phyloP scores from a whole-genome alignment of 805 yeast species.

The Candida odintsovae region DNA sequence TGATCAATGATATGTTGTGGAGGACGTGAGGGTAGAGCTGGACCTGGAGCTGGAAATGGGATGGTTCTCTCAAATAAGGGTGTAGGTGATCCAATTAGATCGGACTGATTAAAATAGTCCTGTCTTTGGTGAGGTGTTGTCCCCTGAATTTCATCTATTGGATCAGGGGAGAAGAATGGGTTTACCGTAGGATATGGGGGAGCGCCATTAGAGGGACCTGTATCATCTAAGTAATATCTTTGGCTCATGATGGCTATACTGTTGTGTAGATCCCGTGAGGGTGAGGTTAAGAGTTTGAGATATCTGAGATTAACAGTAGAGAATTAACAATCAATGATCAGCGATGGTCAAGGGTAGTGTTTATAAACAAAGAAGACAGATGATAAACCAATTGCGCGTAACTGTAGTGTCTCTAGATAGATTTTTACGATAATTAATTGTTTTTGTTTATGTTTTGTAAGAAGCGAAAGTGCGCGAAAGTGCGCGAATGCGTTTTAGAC shows the following conservation, averaged over 20 bases:
- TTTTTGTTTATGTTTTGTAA: background rate
- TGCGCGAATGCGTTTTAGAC: too few relatives aligned
- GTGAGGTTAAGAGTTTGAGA: too few relatives aligned
- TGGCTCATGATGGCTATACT: background rate
- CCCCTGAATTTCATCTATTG: background rate
- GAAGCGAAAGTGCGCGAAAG: too few relatives aligned
- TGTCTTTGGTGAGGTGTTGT: background rate
- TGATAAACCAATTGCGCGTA: background rate
- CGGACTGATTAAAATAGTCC: background rate
- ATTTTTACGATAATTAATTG: background rate
- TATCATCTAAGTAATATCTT: background rate
- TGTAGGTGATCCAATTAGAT: background rate
- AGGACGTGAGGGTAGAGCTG: slow-evolving; percentile 19
- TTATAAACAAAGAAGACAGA: background rate
- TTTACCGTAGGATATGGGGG: slow-evolving; percentile 4
- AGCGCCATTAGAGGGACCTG: background rate
- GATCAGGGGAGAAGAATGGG: slow-evolving; percentile 2
- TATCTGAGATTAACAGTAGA: background rate
- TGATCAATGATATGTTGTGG: slow-evolving; percentile 18
- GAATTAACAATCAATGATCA: background rate
- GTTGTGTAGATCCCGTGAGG: too few relatives aligned
- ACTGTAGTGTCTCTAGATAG: too few relatives aligned
- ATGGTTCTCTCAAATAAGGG: background rate
- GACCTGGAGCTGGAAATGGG: slow-evolving; percentile 6
- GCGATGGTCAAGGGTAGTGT: too few relatives aligned